Evolutionary conservation across 352 stramenopile species (phyloP).

Genomic region (Thraustochytrium sp.): DNA sequence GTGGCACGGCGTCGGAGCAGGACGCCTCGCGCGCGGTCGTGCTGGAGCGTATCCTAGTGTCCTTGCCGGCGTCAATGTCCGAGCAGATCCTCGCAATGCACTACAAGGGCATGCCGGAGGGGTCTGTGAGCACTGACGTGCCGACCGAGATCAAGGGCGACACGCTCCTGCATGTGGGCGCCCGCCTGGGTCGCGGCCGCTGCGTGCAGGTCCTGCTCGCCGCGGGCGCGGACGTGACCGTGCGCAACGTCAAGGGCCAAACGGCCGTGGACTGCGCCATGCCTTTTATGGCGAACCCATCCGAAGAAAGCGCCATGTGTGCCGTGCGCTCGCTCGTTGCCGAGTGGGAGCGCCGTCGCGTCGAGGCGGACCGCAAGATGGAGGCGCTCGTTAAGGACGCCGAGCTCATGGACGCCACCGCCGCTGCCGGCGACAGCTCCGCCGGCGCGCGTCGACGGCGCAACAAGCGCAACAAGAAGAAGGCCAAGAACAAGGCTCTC

Average conservation of each 20-base stretch:
- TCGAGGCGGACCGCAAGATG: background rate
- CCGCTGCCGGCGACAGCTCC: background rate
- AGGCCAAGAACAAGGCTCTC: background rate
- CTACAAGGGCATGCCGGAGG: background rate
- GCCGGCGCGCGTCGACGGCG: background rate
- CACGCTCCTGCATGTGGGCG: slow-evolving; percentile 10
- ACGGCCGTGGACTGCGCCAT: slow-evolving; percentile 23
- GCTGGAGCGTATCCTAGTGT: background rate
- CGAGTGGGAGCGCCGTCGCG: background rate
- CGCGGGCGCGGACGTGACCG: background rate
- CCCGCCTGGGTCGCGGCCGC: background rate
- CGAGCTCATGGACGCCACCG: background rate
- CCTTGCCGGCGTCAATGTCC: background rate
- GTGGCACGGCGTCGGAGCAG: background rate
- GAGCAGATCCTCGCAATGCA: background rate
- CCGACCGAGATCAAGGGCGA: background rate
- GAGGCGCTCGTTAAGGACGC: background rate
- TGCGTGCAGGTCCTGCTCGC: background rate
- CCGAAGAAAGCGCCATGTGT: background rate
- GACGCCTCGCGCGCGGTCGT: background rate
- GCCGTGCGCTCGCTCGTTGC: background rate
- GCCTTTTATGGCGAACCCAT: background rate
- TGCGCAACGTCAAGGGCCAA: background rate
- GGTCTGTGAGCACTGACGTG: background rate
- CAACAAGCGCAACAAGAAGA: slow-evolving; percentile 1